Percentiles rank a stretch among this genome's conserved stretches.
Conservation (phyloP, 768 basidiomycete genomes). For the Amanita phalloides region DNA sequence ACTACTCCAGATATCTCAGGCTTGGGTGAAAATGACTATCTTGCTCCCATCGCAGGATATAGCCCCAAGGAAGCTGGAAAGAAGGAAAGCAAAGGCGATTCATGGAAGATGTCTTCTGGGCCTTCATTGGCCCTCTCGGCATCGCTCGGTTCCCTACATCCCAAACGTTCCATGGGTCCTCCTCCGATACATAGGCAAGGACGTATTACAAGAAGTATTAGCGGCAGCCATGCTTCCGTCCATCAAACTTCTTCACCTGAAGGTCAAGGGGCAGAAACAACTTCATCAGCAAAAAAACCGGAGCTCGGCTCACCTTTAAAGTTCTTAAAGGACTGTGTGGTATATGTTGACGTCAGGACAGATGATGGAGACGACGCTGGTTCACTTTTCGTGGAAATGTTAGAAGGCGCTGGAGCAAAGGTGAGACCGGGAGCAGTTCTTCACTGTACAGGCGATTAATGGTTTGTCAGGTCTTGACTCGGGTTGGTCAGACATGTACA, state of each 20-base stretch:
- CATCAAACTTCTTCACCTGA: conserved; percentile 12
- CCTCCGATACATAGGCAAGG: conserved; percentile 28
- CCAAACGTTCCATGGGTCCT: conserved; percentile 30
- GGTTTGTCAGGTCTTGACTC: conserved; percentile 39
- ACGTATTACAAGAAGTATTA: conserved; percentile 28
- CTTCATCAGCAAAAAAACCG: conserved; percentile 11
- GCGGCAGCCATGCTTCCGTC: conserved; percentile 23
- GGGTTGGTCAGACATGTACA: conserved; percentile 65
- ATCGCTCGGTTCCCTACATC: conserved; percentile 43
- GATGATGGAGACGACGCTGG: conserved; percentile 79
- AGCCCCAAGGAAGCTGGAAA: conserved; percentile 8
- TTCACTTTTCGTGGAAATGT: conserved; percentile 73
- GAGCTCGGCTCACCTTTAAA: conserved; percentile 21
- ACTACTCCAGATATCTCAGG: conserved; percentile 6
- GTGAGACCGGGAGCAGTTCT: conserved; percentile 29
- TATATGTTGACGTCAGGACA: conserved; percentile 84
- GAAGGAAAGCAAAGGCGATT: conserved; percentile 20
- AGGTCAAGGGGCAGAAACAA: conserved; percentile 18
- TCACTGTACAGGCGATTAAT: neutral
- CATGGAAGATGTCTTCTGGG: conserved; percentile 29
- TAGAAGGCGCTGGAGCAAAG: conserved; percentile 70
- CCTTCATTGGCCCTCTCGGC: conserved; percentile 50
- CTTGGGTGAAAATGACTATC: conserved; percentile 1
- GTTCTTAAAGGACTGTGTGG: conserved; percentile 60
- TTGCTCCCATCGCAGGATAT: neutral